These are phyloP conservation scores for Carex parvula DNA, from an alignment of 176 grass and related monocot species.

Conservation along the genomic window DNA sequence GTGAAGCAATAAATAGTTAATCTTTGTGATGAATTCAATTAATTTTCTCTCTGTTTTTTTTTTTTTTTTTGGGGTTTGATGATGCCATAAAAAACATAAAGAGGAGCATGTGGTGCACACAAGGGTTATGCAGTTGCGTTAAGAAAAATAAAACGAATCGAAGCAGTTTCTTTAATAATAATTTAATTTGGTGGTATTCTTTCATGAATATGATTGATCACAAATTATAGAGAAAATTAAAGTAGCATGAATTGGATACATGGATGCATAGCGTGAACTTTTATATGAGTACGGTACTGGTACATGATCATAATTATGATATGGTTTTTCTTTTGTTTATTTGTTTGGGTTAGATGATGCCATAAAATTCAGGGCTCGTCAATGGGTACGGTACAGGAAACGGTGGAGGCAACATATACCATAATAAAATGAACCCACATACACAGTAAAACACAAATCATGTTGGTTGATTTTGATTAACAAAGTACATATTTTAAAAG, in stretches of 20 bases:
- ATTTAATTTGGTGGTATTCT: not conserved
- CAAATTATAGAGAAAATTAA: not conserved
- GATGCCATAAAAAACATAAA: not conserved
- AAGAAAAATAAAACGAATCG: not conserved
- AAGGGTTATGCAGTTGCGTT: not conserved
- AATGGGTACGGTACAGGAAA: no score
- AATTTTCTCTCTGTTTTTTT: not conserved
- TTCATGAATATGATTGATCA: not conserved
- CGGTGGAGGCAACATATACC: no score
- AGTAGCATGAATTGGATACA: not conserved
- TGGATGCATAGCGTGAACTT: not conserved
- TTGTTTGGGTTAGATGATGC: no score
- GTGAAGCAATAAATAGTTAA: not conserved
- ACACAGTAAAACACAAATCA: no score
- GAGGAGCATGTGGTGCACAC: not conserved
- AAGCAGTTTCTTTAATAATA: not conserved
- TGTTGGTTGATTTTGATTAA: no score
- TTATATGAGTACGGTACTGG: not conserved
- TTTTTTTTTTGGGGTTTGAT: not conserved
- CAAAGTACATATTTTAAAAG: no score
- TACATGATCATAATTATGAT: no score
- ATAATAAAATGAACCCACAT: no score
- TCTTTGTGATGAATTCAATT: not conserved
- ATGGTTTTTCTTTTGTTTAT: no score
- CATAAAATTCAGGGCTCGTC: no score